phyloP scores from a whole-genome alignment of 805 yeast species.

The Ogataea naganishii region DNA sequence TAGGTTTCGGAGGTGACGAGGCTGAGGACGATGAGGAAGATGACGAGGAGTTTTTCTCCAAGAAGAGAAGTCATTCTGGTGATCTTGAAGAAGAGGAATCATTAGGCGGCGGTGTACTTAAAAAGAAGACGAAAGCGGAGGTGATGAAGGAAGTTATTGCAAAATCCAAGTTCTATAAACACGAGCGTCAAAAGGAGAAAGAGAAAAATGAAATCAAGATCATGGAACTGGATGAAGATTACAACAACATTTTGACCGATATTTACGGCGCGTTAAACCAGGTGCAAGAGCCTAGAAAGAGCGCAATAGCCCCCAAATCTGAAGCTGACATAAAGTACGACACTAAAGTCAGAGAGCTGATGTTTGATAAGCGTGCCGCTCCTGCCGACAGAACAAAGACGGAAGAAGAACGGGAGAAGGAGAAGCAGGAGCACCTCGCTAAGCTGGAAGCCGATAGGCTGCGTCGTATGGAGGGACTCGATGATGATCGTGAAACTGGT shows the following conservation, averaged over 20 bases:
- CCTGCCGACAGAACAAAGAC: constrained; percentile 81
- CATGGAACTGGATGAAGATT: constrained; percentile 62
- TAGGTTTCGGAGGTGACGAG: constrained; percentile 49
- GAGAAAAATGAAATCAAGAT: constrained; percentile 52
- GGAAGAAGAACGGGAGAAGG: constrained; percentile 56
- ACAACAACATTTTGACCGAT: constrained; percentile 52
- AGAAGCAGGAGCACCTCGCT: constrained; percentile 50
- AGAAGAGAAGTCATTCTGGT: constrained; percentile 19
- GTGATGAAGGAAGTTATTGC: constrained; percentile 83
- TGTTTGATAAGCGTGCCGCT: constrained; percentile 65
- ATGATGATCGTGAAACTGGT: constrained; percentile 34
- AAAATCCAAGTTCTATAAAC: constrained; percentile 69
- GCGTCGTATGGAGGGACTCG: constrained; percentile 68
- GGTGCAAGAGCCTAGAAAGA: constrained; percentile 13
- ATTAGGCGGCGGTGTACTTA: constrained; percentile 30
- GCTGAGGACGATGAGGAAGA: constrained; percentile 35
- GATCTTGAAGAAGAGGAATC: constrained; percentile 24
- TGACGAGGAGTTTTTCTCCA: constrained; percentile 22
- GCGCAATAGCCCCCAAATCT: constrained; percentile 26
- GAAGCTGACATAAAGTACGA: constrained; percentile 49
- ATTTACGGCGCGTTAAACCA: constrained; percentile 34
- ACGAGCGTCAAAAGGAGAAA: constrained; percentile 63
- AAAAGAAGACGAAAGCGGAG: constrained; percentile 72
- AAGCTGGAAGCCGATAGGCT: constrained; percentile 59
- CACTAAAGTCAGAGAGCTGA: constrained; percentile 54